Evolutionary conservation across 2,329 filamentous ascomycete species (phyloP).

Genomic region (Pyricularia pennisetigena): DNA sequence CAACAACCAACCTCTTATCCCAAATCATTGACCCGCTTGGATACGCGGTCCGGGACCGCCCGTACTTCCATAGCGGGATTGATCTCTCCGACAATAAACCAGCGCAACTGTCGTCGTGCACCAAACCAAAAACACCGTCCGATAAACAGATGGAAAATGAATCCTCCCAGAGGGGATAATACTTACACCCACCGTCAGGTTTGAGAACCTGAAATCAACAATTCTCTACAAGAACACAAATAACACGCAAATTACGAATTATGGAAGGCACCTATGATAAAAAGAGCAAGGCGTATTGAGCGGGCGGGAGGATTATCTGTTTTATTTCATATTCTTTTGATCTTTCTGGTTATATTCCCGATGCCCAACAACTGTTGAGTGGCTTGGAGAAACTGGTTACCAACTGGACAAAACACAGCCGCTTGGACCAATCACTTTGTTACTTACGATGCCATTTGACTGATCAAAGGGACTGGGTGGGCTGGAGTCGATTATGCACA

Average conservation of each 20-base stretch:
- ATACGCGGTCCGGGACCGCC: neutral
- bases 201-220: neutral
- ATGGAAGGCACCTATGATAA: slow-evolving; percentile 4
- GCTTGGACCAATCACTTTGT: neutral
- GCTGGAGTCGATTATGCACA: neutral
- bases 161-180: neutral
- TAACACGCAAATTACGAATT: slow-evolving; percentile 1
- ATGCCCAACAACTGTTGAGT: neutral
- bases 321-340: slow-evolving; percentile 2
- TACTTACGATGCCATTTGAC: neutral
- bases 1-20: neutral
- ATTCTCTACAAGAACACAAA: neutral
- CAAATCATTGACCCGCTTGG: neutral
- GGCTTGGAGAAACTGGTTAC: neutral
- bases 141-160: neutral
- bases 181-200: neutral
- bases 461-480: neutral
- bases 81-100: neutral
- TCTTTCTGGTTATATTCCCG: neutral
- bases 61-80: neutral
- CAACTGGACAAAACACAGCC: neutral
- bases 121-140: neutral
- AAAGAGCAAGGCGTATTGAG: slow-evolving; percentile 2
- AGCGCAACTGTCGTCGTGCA: too few relatives aligned
- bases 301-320: neutral